phyloP scores from a whole-genome alignment of 306 rosid genomes.

The Fragaria iinumae region DNA sequence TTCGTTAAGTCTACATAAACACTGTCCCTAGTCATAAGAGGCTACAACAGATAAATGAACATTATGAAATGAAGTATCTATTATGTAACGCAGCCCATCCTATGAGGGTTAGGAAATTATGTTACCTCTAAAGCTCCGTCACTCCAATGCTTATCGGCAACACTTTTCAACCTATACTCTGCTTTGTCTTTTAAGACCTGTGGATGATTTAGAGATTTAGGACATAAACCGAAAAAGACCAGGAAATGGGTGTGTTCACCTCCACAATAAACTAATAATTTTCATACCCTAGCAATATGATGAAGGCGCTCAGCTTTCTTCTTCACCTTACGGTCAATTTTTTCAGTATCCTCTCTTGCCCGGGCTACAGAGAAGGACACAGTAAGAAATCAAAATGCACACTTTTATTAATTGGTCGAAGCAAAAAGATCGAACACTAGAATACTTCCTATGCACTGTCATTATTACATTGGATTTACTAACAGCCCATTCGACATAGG shows the following conservation, averaged over 20 bases:
- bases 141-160: conserved; percentile 96
- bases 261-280: conserved; percentile 14
- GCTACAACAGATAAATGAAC: background rate
- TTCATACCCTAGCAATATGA: conserved; percentile 66
- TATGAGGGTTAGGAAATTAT: background rate
- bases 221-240: conserved; percentile 11
- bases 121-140: conserved; percentile 96
- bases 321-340: conserved; percentile 76
- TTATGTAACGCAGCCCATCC: background rate
- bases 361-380: conserved; percentile 57
- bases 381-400: conserved; percentile 16
- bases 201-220: conserved; percentile 14
- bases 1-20: background rate
- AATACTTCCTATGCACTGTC: background rate
- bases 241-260: conserved; percentile 22
- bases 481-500: background rate
- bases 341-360: conserved; percentile 81
- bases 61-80: background rate
- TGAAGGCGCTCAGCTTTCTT: conserved; percentile 73
- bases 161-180: conserved; percentile 69
- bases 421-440: background rate
- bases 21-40: background rate
- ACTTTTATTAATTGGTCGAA: background rate
- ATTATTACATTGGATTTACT: background rate
- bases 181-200: conserved; percentile 86